phyloP scores from a whole-genome alignment of 331 rosid genomes.

The Acacia concinna region DNA sequence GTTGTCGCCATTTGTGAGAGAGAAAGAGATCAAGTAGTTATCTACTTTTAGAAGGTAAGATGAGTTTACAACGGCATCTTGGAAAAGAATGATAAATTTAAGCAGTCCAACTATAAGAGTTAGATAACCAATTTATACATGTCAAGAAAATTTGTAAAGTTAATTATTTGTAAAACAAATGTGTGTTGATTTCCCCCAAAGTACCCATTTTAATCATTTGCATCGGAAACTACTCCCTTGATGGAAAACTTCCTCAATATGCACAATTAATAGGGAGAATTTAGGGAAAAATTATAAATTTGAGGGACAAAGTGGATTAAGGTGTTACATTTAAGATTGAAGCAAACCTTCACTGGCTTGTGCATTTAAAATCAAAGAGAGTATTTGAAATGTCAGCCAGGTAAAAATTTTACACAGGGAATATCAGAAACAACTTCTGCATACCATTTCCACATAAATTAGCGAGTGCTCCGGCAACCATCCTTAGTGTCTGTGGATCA shows the following conservation, averaged over 20 bases:
- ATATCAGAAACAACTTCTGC: not conserved
- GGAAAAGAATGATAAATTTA: not conserved
- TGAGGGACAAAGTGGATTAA: not conserved
- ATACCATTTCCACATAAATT: constrained; percentile 83
- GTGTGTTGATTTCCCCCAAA: not conserved
- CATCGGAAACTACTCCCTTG: not conserved
- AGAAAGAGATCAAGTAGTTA: not conserved
- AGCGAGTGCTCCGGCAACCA: constrained; percentile 79
- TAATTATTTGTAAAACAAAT: not conserved
- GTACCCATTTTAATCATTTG: not conserved
- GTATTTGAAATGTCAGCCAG: not conserved
- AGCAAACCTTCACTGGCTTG: not conserved
- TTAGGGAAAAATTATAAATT: not conserved
- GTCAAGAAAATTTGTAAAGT: not conserved
- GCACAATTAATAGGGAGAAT: not conserved
- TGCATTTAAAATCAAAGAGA: not conserved
- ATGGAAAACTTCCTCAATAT: not conserved
- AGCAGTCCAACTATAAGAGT: not conserved
- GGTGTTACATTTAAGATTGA: not conserved
- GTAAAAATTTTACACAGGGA: not conserved
- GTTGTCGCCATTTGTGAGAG: not conserved
- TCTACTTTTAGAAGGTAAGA: not conserved
- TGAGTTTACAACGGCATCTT: not conserved
- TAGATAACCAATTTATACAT: not conserved
- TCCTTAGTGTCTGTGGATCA: constrained; percentile 68